A percentile compares a stretch with the other conserved stretches of the same genome.
Conservation (phyloP, 2,329 filamentous ascomycete genomes). For the Fusarium stilboides region DNA sequence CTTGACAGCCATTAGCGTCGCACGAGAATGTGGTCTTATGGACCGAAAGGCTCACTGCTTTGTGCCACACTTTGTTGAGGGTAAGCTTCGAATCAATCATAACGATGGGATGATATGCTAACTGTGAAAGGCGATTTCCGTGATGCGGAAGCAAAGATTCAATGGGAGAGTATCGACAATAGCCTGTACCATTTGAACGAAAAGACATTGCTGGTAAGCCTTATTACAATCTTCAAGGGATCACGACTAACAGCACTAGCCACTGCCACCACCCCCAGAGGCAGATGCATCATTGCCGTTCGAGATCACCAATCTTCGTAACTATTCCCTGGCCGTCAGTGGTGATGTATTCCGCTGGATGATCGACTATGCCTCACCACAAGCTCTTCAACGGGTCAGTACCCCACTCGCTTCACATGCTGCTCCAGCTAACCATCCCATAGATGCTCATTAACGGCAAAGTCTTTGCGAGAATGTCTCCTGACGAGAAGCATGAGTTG, state of each 20-base stretch:
- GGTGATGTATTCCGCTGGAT: constrained; percentile 98
- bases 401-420: not conserved
- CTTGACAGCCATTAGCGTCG: constrained; percentile 94
- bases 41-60: constrained; percentile 89
- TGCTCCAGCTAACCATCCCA: constrained; percentile 5
- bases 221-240: not conserved
- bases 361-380: constrained; percentile 88
- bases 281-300: constrained; percentile 88
- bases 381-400: constrained; percentile 78
- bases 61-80: constrained; percentile 88
- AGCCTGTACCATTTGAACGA: constrained; percentile 82
- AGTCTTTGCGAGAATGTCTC: constrained; percentile 98
- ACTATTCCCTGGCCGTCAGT: constrained; percentile 90
- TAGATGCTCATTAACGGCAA: constrained; percentile 92
- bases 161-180: constrained; percentile 97
- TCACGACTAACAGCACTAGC: constrained; percentile 61
- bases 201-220: constrained; percentile 76
- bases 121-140: constrained; percentile 73
- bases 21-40: constrained; percentile 88
- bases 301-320: constrained; percentile 83
- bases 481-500: constrained; percentile 97
- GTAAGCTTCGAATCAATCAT: constrained; percentile 54
- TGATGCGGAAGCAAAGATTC: constrained; percentile 80
- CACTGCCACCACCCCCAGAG: constrained; percentile 78
- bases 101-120: constrained; percentile 8